A percentile compares a stretch with the other conserved stretches of the same genome.
Conservation (phyloP, 371 early-diverging fungal genomes). For the Mucor circinelloides region DNA sequence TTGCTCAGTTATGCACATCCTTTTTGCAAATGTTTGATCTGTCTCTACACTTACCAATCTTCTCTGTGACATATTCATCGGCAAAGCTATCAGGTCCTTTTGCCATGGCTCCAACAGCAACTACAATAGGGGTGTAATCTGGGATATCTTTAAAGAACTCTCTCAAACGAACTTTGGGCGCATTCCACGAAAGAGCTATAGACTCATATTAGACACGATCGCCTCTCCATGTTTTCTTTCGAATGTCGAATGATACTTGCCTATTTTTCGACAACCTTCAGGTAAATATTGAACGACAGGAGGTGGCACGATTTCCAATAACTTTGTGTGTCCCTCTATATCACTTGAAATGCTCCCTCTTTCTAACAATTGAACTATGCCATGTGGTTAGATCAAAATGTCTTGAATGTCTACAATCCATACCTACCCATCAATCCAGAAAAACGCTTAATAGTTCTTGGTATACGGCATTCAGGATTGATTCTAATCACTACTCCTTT, state of each 20-base stretch:
- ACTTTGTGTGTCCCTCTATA: constrained; percentile 73
- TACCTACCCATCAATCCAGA: constrained; percentile 89
- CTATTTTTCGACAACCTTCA: constrained; percentile 76
- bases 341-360: constrained; percentile 84
- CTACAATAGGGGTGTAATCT: constrained; percentile 75
- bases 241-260: constrained; percentile 38
- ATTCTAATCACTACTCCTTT: constrained; percentile 96
- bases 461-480: constrained; percentile 96
- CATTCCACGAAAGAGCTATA: constrained; percentile 89
- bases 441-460: constrained; percentile 97
- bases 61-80: constrained; percentile 87
- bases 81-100: constrained; percentile 95
- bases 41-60: constrained; percentile 60
- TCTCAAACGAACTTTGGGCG: constrained; percentile 76
- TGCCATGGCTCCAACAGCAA: constrained; percentile 96
- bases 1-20: background rate
- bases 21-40: background rate
- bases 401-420: background rate
- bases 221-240: background rate
- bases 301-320: constrained; percentile 95
- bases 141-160: constrained; percentile 76
- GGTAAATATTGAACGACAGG: constrained; percentile 92
- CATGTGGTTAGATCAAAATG: background rate
- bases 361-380: constrained; percentile 93
- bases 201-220: background rate